These are phyloP conservation scores for Leccinum pellstonianum DNA, from an alignment of 768 basidiomycete species.

Conservation along the genomic window DNA sequence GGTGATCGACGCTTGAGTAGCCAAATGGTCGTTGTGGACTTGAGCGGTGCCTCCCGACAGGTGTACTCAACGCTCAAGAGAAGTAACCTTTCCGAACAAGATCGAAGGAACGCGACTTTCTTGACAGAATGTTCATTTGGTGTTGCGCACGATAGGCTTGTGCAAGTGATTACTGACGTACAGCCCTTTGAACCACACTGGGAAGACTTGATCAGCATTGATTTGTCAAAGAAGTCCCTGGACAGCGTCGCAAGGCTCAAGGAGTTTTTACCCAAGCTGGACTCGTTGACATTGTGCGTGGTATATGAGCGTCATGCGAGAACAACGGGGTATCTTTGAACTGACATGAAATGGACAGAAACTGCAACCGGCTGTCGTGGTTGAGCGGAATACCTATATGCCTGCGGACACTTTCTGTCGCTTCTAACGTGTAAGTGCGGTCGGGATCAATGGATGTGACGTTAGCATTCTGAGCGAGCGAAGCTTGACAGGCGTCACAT, in stretches of 20 bases:
- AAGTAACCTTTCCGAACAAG: constrained; percentile 35
- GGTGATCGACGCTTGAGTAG: constrained; percentile 41
- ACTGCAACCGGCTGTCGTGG: constrained; percentile 74
- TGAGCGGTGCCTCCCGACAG: constrained; percentile 35
- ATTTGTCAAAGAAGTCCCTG: constrained; percentile 59
- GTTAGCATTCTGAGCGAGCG: constrained; percentile 16
- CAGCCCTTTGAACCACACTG: constrained; percentile 94
- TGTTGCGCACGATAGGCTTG: constrained; percentile 86
- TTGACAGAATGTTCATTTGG: constrained; percentile 97
- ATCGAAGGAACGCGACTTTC: constrained; percentile 57
- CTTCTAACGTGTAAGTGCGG: constrained; percentile 60
- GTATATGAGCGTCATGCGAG: constrained; percentile 5
- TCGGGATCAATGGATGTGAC: constrained; percentile 9
- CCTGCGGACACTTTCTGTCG: constrained; percentile 75
- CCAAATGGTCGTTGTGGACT: constrained; percentile 24
- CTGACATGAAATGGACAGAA: constrained; percentile 43
- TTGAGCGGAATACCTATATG: constrained; percentile 72
- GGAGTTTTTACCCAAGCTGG: constrained; percentile 85
- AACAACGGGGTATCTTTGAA: not conserved
- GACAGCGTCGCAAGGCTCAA: constrained; percentile 74
- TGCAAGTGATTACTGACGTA: constrained; percentile 91
- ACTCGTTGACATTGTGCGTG: constrained; percentile 73
- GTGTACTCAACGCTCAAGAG: constrained; percentile 46
- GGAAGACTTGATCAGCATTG: constrained; percentile 75
- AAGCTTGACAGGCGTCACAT: constrained; percentile 83